Evolutionary conservation across 306 rosid genomes (phyloP).

Genomic region (Ormosia emarginata): DNA sequence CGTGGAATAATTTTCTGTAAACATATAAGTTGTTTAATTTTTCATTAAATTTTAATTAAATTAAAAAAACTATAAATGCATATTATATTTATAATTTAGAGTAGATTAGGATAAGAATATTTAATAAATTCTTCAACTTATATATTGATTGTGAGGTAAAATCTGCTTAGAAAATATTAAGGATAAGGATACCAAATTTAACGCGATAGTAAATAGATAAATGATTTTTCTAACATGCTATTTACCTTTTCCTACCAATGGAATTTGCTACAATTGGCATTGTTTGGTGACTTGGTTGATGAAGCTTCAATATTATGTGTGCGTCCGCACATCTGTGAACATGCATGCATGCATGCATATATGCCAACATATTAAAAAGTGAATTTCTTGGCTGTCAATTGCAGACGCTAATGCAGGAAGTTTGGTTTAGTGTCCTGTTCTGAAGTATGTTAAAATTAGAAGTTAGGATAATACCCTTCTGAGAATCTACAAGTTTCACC

Average conservation of each 20-base stretch:
- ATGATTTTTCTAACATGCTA: background rate
- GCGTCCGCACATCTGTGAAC: background rate
- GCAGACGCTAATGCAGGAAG: background rate
- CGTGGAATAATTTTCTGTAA: background rate
- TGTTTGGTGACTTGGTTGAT: too few species aligned
- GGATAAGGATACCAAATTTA: background rate
- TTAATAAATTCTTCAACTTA: background rate
- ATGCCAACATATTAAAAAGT: background rate
- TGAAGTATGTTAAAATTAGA: background rate
- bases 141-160: background rate
- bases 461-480: background rate
- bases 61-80: background rate
- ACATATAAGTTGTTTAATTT: background rate
- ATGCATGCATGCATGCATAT: background rate
- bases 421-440: constrained; percentile 2
- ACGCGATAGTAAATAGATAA: background rate
- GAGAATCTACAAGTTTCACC: background rate
- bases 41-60: background rate
- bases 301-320: background rate
- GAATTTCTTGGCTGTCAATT: background rate
- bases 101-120: background rate
- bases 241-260: too few species aligned
- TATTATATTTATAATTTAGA: background rate
- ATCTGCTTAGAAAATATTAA: background rate
- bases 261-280: too few species aligned